These are phyloP conservation scores for Zygnema circumcarinatum DNA, from an alignment of 139 green algal species.

Conservation along the genomic window DNA sequence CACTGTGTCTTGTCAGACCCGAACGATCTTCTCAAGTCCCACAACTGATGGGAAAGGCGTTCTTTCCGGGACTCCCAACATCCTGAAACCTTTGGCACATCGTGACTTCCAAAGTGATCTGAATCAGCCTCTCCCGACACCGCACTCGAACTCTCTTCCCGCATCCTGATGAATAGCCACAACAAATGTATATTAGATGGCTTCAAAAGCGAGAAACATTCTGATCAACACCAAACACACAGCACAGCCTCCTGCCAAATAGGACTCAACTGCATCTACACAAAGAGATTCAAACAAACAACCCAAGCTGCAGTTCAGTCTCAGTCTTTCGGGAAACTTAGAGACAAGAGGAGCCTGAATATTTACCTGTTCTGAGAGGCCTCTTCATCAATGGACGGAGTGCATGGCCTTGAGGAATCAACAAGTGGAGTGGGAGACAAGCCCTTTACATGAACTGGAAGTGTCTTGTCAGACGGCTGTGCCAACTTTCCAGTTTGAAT, in stretches of 20 bases:
- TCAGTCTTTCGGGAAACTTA: too few species aligned
- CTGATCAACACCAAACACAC: too few species aligned
- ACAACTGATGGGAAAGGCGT: background rate
- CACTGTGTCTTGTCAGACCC: background rate
- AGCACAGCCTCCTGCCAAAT: too few species aligned
- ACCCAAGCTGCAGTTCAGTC: too few species aligned
- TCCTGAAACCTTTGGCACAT: background rate
- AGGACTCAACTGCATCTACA: too few species aligned
- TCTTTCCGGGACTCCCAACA: background rate
- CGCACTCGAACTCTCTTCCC: background rate
- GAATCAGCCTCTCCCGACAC: background rate
- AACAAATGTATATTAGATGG: too few species aligned
- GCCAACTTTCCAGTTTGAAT: background rate
- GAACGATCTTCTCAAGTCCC: background rate
- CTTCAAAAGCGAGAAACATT: too few species aligned
- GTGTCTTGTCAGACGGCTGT: background rate
- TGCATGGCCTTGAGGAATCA: background rate
- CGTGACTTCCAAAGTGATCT: background rate
- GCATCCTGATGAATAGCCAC: too few species aligned
- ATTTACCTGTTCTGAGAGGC: background rate
- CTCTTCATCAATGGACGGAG: background rate
- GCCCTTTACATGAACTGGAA: background rate
- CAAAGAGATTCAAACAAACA: too few species aligned
- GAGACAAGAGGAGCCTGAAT: too few species aligned
- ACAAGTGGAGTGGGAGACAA: background rate